Evolutionary conservation across 495 filamentous ascomycete genomes (phyloP), one percentile per base, ranked within the genome.

Genomic region (Acidomyces sp.): DNA sequence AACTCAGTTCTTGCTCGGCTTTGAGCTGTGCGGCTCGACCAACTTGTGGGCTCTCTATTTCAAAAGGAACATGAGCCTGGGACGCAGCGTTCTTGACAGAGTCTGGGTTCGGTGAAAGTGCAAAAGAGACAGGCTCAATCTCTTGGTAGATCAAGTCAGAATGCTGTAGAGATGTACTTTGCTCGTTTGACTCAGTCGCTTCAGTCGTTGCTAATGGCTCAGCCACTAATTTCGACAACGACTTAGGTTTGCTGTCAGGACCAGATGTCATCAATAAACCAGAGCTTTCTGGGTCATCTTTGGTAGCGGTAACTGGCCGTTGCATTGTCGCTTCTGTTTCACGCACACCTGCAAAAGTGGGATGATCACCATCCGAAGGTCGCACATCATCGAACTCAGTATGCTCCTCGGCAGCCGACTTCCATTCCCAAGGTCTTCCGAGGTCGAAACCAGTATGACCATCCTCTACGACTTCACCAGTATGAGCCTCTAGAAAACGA

Each of bases 361-460:
- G 3, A 28, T 6, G 23, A n/a, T 25, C 32, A 15, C 29, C 22
- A 34, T 20, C 46, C 20, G 28, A 28, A 7, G 46, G 3, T 10
- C 13, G 30, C 13, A 29, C 45, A 32, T 43, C 21, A 20, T 22
- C 34, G 18, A 28, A 35, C 37, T 2, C 36, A 5, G 15, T 35
- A n/a, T n/a, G n/a, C n/a, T n/a, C n/a, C n/a, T n/a, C n/a, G n/a
- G n/a, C n/a, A n/a, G n/a, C n/a, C 26, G 10, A 24, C 33, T 4
- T 37, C 19, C 24, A 30, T 43, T n/a, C 37, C 31, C 6, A 45
- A 6, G 9, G n/a, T n/a, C 46, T 23, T 3, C 41, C 48, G 17
- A 54, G 33, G 3, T 52, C 54, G 18, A 57, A 44, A 27, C 52
- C 48, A 37, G 51, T 48, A 18, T 55, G 43, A 9, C 41, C 52